Percentiles rank a stretch among this genome's conserved stretches.
Conservation (phyloP, 1,139 yeast genomes). For the Pichia sp. region DNA sequence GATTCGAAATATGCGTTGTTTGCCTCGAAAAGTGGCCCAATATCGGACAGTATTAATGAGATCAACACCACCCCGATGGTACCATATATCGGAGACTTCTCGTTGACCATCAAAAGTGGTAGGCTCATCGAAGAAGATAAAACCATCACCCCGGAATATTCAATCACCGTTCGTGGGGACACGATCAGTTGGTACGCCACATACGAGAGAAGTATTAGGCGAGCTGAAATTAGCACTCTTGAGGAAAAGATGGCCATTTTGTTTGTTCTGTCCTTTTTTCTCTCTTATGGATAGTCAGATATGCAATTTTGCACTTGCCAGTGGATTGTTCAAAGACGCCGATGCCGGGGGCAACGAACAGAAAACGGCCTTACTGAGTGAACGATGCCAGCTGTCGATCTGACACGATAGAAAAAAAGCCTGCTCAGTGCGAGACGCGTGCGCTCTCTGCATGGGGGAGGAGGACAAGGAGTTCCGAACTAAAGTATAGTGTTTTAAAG, state of each 20-base stretch:
- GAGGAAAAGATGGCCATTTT: conserved; percentile 58
- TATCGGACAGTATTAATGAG: conserved; percentile 46
- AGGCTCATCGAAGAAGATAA: conserved; percentile 54
- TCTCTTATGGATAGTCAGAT: too few species aligned
- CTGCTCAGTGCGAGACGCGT: not conserved
- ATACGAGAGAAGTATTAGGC: conserved; percentile 44
- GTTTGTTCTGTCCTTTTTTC: conserved; percentile 1
- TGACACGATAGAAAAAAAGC: not conserved
- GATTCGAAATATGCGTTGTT: conserved; percentile 59
- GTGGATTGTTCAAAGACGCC: not conserved
- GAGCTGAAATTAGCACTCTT: conserved; percentile 43
- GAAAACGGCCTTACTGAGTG: not conserved
- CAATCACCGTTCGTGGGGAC: conserved; percentile 40
- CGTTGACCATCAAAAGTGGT: conserved; percentile 42
- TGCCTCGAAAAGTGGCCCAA: conserved; percentile 55
- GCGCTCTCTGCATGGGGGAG: too few species aligned
- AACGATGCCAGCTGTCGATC: not conserved
- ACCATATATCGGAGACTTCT: conserved; percentile 51
- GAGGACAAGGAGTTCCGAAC: too few species aligned
- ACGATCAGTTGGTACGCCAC: conserved; percentile 42
- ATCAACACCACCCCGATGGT: conserved; percentile 44
- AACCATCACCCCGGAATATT: conserved; percentile 48
- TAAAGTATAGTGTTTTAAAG: too few species aligned
- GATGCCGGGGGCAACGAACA: not conserved
- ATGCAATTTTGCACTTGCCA: not conserved